Evolutionary conservation across 2,329 filamentous ascomycete species (phyloP).

Genomic region (Diaporthe citriasiana): DNA sequence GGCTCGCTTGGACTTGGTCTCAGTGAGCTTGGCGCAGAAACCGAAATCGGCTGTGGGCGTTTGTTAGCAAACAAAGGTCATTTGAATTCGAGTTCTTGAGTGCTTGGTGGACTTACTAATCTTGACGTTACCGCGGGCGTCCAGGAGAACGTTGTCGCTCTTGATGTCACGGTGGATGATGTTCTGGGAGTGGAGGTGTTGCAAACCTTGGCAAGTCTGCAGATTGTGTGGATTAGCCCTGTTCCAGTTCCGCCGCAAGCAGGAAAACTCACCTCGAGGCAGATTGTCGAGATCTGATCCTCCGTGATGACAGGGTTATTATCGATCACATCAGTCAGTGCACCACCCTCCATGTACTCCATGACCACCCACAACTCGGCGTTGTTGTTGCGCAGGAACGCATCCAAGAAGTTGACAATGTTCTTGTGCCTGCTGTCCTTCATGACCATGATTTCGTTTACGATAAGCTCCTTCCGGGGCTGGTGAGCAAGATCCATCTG

Average conservation of each 20-base stretch:
- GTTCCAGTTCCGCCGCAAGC: not conserved
- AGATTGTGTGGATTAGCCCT: not conserved
- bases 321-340: conserved; percentile 97
- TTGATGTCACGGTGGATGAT: conserved; percentile 99
- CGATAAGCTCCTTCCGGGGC: conserved; percentile 96
- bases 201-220: conserved; percentile 94
- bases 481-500: conserved; percentile 99
- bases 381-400: conserved; percentile 94
- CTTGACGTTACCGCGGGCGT: conserved; percentile 95
- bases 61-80: conserved; percentile 49
- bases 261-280: conserved; percentile 80
- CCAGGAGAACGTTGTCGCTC: conserved; percentile 96
- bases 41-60: conserved; percentile 88
- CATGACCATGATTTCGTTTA: conserved; percentile 99
- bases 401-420: conserved; percentile 98
- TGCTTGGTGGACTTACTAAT: conserved; percentile 77
- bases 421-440: conserved; percentile 98
- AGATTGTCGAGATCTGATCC: conserved; percentile 98
- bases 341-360: conserved; percentile 99
- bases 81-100: not conserved
- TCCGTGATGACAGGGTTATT: conserved; percentile 95
- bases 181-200: conserved; percentile 94
- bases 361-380: conserved; percentile 99
- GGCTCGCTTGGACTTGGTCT: conserved; percentile 95
- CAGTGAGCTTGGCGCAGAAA: conserved; percentile 98